Percentiles rank a stretch among this genome's conserved stretches.
Conservation (phyloP, 345 rosid species). For the Gossypium anomalum region DNA sequence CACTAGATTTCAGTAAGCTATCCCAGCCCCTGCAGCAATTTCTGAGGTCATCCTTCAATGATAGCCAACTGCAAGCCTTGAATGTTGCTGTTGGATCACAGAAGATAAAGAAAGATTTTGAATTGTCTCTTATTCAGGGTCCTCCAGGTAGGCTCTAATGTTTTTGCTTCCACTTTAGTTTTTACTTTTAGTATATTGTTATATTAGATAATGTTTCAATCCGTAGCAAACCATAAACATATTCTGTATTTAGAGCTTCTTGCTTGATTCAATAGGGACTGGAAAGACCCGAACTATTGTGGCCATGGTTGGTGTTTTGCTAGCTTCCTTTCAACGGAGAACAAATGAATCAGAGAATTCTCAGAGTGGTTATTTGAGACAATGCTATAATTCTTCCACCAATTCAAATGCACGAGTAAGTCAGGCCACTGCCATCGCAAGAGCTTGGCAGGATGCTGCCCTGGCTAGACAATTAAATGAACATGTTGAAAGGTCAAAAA, state of each 20-base stretch:
- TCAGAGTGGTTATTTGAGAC: slow-evolving; percentile 31
- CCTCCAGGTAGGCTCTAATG: slow-evolving; percentile 70
- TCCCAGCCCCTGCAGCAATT: slow-evolving; percentile 58
- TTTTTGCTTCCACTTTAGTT: background rate
- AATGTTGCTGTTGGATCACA: slow-evolving; percentile 51
- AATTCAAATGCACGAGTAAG: slow-evolving; percentile 48
- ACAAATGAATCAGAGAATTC: slow-evolving; percentile 31
- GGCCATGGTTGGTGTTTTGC: slow-evolving; percentile 85
- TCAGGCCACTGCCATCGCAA: slow-evolving; percentile 69
- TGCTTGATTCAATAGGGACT: slow-evolving; percentile 52
- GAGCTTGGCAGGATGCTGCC: slow-evolving; percentile 98
- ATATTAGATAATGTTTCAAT: background rate
- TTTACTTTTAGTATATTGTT: background rate
- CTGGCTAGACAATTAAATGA: slow-evolving; percentile 72
- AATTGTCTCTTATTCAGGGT: slow-evolving; percentile 90
- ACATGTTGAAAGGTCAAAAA: slow-evolving; percentile 42
- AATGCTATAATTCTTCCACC: slow-evolving; percentile 31
- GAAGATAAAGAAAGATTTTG: slow-evolving; percentile 47
- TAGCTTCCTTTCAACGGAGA: slow-evolving; percentile 47
- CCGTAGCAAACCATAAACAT: background rate
- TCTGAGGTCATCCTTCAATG: slow-evolving; percentile 76
- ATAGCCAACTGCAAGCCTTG: slow-evolving; percentile 84
- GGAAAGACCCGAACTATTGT: slow-evolving; percentile 95
- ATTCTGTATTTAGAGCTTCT: background rate
- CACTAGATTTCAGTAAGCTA: slow-evolving; percentile 44